phyloP scores from a whole-genome alignment of 441 rosid genomes.

The Melastoma candidum region DNA sequence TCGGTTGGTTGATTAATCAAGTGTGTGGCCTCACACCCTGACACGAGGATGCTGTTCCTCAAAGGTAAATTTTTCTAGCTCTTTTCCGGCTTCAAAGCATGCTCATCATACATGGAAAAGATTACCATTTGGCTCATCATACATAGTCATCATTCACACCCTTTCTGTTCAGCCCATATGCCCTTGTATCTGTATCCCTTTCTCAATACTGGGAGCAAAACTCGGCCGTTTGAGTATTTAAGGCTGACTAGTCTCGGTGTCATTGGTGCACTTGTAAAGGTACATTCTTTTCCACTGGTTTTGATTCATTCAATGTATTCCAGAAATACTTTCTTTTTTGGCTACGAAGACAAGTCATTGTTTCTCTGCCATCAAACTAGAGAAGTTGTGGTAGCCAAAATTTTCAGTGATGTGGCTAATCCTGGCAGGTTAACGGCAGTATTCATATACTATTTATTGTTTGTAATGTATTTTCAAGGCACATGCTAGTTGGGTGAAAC shows the following conservation, averaged over 20 bases:
- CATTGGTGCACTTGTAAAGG: conserved; percentile 98
- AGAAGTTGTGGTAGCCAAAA: no score
- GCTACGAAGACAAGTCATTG: no score
- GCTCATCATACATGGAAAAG: no score
- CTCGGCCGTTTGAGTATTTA: conserved; percentile 92
- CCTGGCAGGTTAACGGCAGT: no score
- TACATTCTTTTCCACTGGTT: conserved; percentile 17
- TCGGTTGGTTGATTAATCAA: conserved; percentile 22
- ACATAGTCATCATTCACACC: no score
- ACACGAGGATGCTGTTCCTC: conserved; percentile 91
- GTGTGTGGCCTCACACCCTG: conserved; percentile 99
- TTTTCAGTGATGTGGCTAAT: no score
- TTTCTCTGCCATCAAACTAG: no score
- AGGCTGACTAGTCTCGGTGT: conserved; percentile 98
- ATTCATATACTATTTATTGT: no score
- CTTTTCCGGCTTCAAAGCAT: neutral
- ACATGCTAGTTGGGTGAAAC: neutral
- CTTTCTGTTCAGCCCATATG: conserved; percentile 70
- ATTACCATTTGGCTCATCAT: neutral
- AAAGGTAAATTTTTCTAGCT: conserved; percentile 49
- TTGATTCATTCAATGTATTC: no score
- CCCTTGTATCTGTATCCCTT: conserved; percentile 92
- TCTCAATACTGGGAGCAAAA: conserved; percentile 93
- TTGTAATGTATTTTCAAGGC: neutral
- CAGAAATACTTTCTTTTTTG: no score